Conservation (phyloP, 495 filamentous ascomycete genomes). For the Podospora pseudocomata region DNA sequence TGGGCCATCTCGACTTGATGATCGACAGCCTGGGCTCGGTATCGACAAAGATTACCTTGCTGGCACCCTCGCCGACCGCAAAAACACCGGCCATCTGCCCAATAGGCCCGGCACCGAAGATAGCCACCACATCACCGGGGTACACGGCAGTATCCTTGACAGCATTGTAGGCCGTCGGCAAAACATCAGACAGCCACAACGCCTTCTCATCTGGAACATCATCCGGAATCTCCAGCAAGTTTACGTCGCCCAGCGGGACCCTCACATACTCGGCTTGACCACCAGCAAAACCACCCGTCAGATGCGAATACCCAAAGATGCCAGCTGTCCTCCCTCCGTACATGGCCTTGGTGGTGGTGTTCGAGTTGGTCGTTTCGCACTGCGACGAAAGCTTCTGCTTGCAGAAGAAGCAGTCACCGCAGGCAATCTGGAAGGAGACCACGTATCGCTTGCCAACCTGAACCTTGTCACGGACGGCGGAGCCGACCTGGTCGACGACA, state of each 20-base stretch:
- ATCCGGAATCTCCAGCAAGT: constrained; percentile 75
- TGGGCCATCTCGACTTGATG: constrained; percentile 58
- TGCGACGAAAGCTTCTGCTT: constrained; percentile 68
- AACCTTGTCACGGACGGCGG: constrained; percentile 52
- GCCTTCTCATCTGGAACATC: constrained; percentile 81
- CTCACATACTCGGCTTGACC: constrained; percentile 87
- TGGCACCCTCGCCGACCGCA: constrained; percentile 66
- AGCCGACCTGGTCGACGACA: constrained; percentile 67
- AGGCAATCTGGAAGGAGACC: constrained; percentile 82
- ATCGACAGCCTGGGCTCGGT: constrained; percentile 71
- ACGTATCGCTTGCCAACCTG: constrained; percentile 72
- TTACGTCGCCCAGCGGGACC: constrained; percentile 78
- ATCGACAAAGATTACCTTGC: constrained; percentile 77
- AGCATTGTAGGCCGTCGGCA: constrained; percentile 73
- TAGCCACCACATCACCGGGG: constrained; percentile 72
- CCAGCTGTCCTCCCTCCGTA: constrained; percentile 71
- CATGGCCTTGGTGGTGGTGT: constrained; percentile 64
- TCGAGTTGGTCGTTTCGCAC: constrained; percentile 76
- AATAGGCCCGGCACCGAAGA: constrained; percentile 76
- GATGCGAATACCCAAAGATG: constrained; percentile 69
- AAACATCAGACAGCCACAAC: constrained; percentile 76
- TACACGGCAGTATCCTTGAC: constrained; percentile 83
- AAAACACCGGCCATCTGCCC: constrained; percentile 79
- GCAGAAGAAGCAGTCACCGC: constrained; percentile 73
- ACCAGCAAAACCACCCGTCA: constrained; percentile 85